A percentile compares a stretch with the other conserved stretches of the same genome.
phyloP scores from a whole-genome alignment of 192 early-diverging fungal species.

The Pilobolus umbonatus region DNA sequence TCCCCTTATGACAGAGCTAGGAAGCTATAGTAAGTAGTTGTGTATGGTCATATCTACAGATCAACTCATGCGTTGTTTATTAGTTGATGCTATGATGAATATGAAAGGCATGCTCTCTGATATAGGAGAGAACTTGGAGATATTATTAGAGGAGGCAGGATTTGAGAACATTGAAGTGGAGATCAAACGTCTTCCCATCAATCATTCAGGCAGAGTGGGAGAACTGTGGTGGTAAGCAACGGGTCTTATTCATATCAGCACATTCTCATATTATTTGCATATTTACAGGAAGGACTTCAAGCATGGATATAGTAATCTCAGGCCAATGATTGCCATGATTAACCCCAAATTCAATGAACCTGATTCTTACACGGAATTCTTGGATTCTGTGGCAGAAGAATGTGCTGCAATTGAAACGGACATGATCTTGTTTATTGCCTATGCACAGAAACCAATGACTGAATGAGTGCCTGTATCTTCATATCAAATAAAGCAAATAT shows the following conservation, averaged over 20 bases:
- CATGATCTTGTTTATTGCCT: constrained; percentile 2
- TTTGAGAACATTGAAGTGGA: not conserved
- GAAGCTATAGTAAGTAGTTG: not conserved
- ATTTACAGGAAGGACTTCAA: constrained; percentile 8
- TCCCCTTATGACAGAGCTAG: not conserved
- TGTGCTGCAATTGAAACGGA: not conserved
- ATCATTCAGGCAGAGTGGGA: constrained; percentile 8
- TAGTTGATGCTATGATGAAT: not conserved
- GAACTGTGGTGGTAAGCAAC: constrained; percentile 7
- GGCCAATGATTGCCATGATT: not conserved
- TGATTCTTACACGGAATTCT: not conserved
- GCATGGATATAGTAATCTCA: constrained; percentile 1
- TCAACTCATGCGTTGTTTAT: not conserved
- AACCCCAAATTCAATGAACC: not conserved
- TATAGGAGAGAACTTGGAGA: constrained; percentile 3
- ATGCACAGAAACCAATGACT: constrained; percentile 19
- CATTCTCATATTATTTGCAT: not conserved
- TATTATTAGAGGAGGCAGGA: not conserved
- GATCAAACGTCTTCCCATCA: not conserved
- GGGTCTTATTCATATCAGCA: not conserved
- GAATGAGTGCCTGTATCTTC: too few relatives aligned
- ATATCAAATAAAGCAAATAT: too few relatives aligned
- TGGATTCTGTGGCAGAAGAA: not conserved
- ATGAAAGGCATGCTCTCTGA: not conserved
- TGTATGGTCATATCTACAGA: not conserved